Percentiles rank a stretch among this genome's conserved stretches.
phyloP scores from a whole-genome alignment of 306 rosid genomes.

The Boehmeria nivea region DNA sequence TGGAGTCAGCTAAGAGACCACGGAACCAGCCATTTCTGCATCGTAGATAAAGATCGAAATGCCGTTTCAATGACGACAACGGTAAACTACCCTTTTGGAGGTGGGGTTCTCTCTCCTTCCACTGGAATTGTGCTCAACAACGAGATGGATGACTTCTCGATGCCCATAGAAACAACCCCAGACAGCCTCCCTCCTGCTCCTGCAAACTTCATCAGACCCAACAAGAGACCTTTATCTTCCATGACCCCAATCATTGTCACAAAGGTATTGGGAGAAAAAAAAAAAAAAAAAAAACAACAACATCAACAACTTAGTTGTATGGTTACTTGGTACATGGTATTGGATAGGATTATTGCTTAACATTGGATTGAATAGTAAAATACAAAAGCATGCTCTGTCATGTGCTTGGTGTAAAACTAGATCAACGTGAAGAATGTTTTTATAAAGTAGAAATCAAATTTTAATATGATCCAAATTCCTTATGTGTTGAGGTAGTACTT shows the following conservation, averaged over 20 bases:
- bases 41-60: conserved; percentile 83
- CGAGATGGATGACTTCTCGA: conserved; percentile 89
- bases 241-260: conserved; percentile 78
- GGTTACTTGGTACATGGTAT: too few relatives aligned
- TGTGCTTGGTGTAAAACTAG: too few relatives aligned
- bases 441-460: too few relatives aligned
- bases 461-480: too few relatives aligned
- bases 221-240: conserved; percentile 81
- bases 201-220: conserved; percentile 68
- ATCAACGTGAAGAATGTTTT: too few relatives aligned
- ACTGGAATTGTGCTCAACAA: conserved; percentile 83
- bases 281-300: background rate
- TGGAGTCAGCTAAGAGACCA: conserved; percentile 94
- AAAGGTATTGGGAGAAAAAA: conserved; percentile 40
- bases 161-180: conserved; percentile 51
- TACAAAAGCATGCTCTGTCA: too few relatives aligned
- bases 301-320: too few relatives aligned
- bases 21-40: conserved; percentile 89
- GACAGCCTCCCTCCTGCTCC: conserved; percentile 82
- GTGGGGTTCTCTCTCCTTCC: conserved; percentile 67
- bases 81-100: conserved; percentile 61
- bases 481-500: too few relatives aligned
- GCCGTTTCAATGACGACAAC: conserved; percentile 79
- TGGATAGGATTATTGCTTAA: too few relatives aligned
- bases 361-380: too few relatives aligned